phyloP scores from a whole-genome alignment of 2,329 filamentous ascomycete genomes.

The Penicillium sp. region DNA sequence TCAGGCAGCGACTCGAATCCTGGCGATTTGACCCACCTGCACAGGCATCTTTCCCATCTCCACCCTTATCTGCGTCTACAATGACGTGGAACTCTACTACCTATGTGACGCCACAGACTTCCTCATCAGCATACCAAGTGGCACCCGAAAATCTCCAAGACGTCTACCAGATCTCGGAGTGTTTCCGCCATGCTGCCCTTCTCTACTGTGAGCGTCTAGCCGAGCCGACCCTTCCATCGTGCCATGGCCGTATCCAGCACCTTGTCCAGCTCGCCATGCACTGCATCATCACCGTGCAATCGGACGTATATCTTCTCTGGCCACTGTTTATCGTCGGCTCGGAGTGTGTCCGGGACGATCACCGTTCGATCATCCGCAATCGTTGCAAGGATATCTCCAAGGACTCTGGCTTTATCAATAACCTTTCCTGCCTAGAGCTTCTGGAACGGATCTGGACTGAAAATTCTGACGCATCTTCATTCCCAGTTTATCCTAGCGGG shows the following conservation, averaged over 20 bases:
- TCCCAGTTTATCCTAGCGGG: constrained; percentile 21
- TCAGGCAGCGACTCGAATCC: constrained; percentile 70
- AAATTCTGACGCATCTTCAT: constrained; percentile 24
- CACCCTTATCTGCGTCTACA: constrained; percentile 17
- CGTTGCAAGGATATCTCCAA: constrained; percentile 84
- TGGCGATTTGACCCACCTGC: constrained; percentile 67
- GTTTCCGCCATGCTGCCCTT: constrained; percentile 83
- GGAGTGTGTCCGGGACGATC: constrained; percentile 78
- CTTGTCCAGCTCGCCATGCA: constrained; percentile 78
- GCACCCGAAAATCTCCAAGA: constrained; percentile 67
- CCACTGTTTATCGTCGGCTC: constrained; percentile 87
- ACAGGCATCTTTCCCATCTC: constrained; percentile 18
- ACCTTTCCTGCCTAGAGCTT: constrained; percentile 79
- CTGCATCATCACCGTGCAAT: constrained; percentile 76
- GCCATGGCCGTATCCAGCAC: constrained; percentile 74
- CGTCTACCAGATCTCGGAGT: constrained; percentile 78
- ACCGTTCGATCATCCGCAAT: constrained; percentile 73
- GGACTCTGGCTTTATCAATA: constrained; percentile 91
- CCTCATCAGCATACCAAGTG: constrained; percentile 29
- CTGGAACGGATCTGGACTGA: constrained; percentile 78
- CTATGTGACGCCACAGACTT: constrained; percentile 32
- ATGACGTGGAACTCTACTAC: constrained; percentile 18
- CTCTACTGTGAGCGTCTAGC: constrained; percentile 88
- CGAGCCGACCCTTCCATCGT: constrained; percentile 69
- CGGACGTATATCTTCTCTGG: constrained; percentile 90